phyloP scores from a whole-genome alignment of 441 rosid species.

The Syzygium syzygioides region DNA sequence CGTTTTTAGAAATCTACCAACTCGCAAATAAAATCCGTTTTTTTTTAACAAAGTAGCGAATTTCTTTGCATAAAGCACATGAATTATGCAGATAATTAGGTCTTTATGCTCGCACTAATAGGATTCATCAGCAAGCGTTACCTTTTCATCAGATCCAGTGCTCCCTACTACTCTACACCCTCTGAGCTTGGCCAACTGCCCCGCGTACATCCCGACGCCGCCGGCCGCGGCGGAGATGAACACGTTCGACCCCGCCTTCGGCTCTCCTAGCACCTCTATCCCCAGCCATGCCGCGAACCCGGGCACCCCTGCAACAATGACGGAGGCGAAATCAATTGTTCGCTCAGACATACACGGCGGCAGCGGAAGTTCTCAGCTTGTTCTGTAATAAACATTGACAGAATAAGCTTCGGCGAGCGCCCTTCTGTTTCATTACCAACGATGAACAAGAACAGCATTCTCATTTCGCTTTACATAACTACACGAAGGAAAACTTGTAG shows the following conservation, averaged over 20 bases:
- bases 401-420: not conserved
- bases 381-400: too few species aligned
- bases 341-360: too few species aligned
- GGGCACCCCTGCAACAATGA: conserved; percentile 15
- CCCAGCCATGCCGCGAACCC: conserved; percentile 52
- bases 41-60: not conserved
- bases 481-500: not conserved
- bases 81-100: not conserved
- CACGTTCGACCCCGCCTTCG: conserved; percentile 28
- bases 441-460: not conserved
- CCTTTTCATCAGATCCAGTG: conserved; percentile 45
- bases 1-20: not conserved
- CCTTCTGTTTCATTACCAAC: too few species aligned
- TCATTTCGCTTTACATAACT: not conserved
- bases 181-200: conserved; percentile 44
- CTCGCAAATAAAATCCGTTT: not conserved
- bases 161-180: conserved; percentile 46
- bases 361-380: too few species aligned
- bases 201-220: conserved; percentile 45
- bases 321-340: not conserved
- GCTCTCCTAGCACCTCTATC: conserved; percentile 28
- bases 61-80: not conserved
- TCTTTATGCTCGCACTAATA: not conserved
- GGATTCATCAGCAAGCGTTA: not conserved
- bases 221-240: conserved; percentile 49